A percentile compares a stretch with the other conserved stretches of the same genome.
Evolutionary conservation across 495 filamentous ascomycete genomes (phyloP).

Genomic region (Xylaria bambusicola): DNA sequence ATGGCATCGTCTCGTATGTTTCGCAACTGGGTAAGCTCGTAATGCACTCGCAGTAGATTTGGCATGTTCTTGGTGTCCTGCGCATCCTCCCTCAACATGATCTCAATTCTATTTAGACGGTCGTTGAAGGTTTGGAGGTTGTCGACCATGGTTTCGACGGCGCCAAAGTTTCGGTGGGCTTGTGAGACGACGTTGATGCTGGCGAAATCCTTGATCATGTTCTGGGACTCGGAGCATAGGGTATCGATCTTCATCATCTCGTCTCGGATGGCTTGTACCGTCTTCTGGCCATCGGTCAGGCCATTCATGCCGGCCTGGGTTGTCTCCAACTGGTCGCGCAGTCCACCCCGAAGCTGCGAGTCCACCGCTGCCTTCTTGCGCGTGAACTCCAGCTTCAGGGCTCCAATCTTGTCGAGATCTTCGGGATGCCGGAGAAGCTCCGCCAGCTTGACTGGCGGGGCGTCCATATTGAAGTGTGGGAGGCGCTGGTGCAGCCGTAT

Average conservation of each 20-base stretch:
- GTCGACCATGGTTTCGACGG: conserved; percentile 86
- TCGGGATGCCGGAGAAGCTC: conserved; percentile 72
- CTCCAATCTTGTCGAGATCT: conserved; percentile 93
- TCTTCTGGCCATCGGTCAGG: conserved; percentile 83
- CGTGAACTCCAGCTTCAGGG: conserved; percentile 86
- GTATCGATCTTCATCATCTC: conserved; percentile 99
- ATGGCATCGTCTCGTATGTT: conserved; percentile 95
- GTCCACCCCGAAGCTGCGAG: conserved; percentile 79
- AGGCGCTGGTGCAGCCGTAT: conserved; percentile 31
- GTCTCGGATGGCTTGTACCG: conserved; percentile 86
- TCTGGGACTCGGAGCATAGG: conserved; percentile 92
- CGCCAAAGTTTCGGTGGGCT: conserved; percentile 91
- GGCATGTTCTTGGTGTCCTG: conserved; percentile 85
- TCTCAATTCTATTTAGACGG: conserved; percentile 70
- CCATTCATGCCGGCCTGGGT: conserved; percentile 88
- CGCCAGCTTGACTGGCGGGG: conserved; percentile 66
- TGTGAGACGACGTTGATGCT: conserved; percentile 92
- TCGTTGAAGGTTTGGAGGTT: conserved; percentile 84
- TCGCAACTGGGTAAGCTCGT: conserved; percentile 83
- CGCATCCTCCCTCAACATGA: conserved; percentile 78
- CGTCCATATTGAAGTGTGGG: conserved; percentile 47
- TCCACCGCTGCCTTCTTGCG: conserved; percentile 94
- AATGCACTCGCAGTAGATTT: conserved; percentile 84
- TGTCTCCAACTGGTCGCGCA: conserved; percentile 87
- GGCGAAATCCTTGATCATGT: conserved; percentile 95